Conservation (phyloP, 345 rosid species). For the Euphorbia pulcherrima region DNA sequence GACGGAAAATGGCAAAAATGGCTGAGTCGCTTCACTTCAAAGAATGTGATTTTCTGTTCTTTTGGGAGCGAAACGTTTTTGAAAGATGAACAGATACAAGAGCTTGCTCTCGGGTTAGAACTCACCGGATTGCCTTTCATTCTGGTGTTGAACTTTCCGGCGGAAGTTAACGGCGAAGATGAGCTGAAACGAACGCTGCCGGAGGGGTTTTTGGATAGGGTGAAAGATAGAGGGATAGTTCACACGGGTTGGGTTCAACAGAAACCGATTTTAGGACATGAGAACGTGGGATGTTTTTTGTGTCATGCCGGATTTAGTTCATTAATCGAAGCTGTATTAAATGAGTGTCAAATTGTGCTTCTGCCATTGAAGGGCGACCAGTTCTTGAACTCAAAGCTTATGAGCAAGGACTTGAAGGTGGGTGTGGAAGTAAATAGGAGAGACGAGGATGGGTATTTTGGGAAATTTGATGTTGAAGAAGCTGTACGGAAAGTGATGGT, state of each 20-base stretch:
- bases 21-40: slow-evolving; percentile 24
- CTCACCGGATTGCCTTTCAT: slow-evolving; percentile 32
- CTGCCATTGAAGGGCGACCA: slow-evolving; percentile 39
- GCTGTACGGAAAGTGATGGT: slow-evolving; percentile 31
- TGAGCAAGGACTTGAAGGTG: slow-evolving; percentile 26
- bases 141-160: slow-evolving; percentile 30
- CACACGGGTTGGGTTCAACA: slow-evolving; percentile 40
- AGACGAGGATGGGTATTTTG: slow-evolving; percentile 32
- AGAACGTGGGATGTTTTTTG: slow-evolving; percentile 27
- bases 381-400: slow-evolving; percentile 33
- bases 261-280: slow-evolving; percentile 25
- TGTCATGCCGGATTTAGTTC: slow-evolving; percentile 37
- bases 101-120: slow-evolving; percentile 31
- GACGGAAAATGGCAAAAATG: slow-evolving; percentile 34
- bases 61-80: slow-evolving; percentile 38
- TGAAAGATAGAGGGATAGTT: slow-evolving; percentile 22
- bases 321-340: slow-evolving; percentile 28
- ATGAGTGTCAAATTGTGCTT: slow-evolving; percentile 33
- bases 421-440: slow-evolving; percentile 32
- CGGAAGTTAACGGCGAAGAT: neutral
- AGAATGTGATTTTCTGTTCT: slow-evolving; percentile 28
- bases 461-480: slow-evolving; percentile 20
- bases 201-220: slow-evolving; percentile 26
- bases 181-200: slow-evolving; percentile 22
- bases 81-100: slow-evolving; percentile 23